phyloP scores from a whole-genome alignment of 106 monocot genomes.

The Dendrobium chrysotoxum region DNA sequence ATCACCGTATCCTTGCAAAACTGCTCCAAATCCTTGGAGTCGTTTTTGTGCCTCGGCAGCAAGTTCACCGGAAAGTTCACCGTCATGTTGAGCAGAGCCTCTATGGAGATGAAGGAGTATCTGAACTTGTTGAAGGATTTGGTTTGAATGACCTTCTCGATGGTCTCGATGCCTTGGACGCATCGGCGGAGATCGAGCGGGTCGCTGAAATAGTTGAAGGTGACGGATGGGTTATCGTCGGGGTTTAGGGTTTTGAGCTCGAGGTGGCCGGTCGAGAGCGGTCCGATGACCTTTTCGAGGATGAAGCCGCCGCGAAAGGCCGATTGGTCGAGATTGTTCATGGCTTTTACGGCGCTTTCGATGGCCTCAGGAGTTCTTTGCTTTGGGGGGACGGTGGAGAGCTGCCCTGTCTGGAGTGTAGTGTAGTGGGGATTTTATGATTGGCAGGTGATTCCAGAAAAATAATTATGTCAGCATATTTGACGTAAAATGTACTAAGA shows the following conservation, averaged over 20 bases:
- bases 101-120: constrained; percentile 40
- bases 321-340: constrained; percentile 16
- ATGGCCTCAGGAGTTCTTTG: constrained; percentile 63
- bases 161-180: constrained; percentile 51
- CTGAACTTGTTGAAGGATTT: constrained; percentile 46
- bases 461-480: too few species aligned
- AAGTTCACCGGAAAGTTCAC: constrained; percentile 47
- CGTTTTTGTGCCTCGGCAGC: constrained; percentile 50
- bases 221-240: constrained; percentile 60
- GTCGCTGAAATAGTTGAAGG: constrained; percentile 84
- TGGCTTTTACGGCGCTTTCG: constrained; percentile 16
- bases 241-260: constrained; percentile 47
- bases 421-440: background rate
- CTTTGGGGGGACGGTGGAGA: constrained; percentile 53
- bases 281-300: constrained; percentile 69
- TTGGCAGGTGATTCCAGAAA: too few species aligned
- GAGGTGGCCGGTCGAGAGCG: constrained; percentile 57
- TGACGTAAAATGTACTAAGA: too few species aligned
- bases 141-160: constrained; percentile 58
- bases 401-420: constrained; percentile 44
- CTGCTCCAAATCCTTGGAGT: constrained; percentile 54
- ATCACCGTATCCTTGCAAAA: constrained; percentile 78
- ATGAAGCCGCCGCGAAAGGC: constrained; percentile 72
- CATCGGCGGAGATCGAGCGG: constrained; percentile 66
- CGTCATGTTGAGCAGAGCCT: constrained; percentile 59